Evolutionary conservation across 352 stramenopile species (phyloP), one percentile per base, ranked within the genome.

Genomic region (Phytophthora colocasiae): DNA sequence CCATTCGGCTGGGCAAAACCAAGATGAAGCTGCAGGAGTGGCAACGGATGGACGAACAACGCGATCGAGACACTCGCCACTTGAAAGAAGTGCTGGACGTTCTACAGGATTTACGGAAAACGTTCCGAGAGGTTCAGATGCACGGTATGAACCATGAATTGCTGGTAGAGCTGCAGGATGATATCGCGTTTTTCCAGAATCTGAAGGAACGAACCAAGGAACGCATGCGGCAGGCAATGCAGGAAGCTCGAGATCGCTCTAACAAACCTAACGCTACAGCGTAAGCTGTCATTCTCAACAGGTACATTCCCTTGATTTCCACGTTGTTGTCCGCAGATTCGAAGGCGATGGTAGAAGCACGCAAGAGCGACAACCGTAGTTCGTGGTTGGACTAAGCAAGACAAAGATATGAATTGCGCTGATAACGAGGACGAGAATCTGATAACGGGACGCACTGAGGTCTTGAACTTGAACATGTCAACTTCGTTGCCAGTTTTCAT

Each of bases 171-270:
- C 45, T 90, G 17, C 75, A 89, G 44, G 81, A 91, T 56, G 85
- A 93, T 71, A 80, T 93, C 41, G 77, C 81, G 26, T 91, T 93
- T 62, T 93, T 93, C 53, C 71, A 74, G 31, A 75, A 59, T 17
- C 59, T 93, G 19, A 93, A 93, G 50, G 80, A 91, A 55, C 77
- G 64, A 47, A 82, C 82, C 12, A 93, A 93, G 52, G 80, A 90
- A 17, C 72, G 79, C 17, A 90, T 92, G 81, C 77, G 81, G 14
- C 73, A 73, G 19, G 78, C 81, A 2, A 84, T 90, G 74, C 78
- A 81, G 44, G 73, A 91, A 39, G 48, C 64, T 9, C 67, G 63
- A 24, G 72, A 77, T 17, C 75, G 63, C 0, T 53, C 60, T 1
- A 59, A 55, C 48, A 75, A 72, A 34, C 46, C 68, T 27, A 82